These are phyloP conservation scores for Auxenochlorella pyrenoidosa DNA, from an alignment of 139 green algal species.

Conservation along the genomic window DNA sequence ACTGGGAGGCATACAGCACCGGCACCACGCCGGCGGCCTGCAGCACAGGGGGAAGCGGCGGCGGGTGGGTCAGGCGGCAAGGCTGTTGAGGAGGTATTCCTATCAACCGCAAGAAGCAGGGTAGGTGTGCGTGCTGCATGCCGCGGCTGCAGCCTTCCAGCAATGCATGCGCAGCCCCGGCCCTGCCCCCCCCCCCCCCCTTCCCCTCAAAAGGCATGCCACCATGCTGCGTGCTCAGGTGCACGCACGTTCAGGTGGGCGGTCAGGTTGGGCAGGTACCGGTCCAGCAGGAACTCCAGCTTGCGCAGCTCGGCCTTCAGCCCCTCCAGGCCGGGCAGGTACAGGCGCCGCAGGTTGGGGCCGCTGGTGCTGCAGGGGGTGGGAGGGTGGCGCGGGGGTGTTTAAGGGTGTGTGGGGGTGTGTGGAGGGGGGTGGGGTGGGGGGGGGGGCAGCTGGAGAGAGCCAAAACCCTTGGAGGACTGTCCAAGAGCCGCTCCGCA, in stretches of 20 bases:
- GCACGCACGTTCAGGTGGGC: slow-evolving; percentile 53
- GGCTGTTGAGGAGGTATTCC: background rate
- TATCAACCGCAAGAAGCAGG: too few species aligned
- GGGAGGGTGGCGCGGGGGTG: too few species aligned
- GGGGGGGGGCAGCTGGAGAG: too few species aligned
- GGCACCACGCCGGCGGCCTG: slow-evolving; percentile 75
- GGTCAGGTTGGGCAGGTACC: slow-evolving; percentile 55
- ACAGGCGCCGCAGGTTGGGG: slow-evolving; percentile 80
- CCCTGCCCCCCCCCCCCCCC: too few species aligned
- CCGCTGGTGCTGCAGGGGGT: slow-evolving; percentile 45
- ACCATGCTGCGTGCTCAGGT: background rate
- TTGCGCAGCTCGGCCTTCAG: slow-evolving; percentile 66
- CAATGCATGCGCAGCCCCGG: too few species aligned
- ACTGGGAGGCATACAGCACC: slow-evolving; percentile 90
- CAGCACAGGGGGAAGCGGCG: background rate
- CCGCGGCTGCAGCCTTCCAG: too few species aligned
- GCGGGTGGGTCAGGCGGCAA: background rate
- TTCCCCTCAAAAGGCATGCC: too few species aligned
- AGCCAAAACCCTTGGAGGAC: too few species aligned
- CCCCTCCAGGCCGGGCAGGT: slow-evolving; percentile 79
- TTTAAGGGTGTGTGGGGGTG: too few species aligned
- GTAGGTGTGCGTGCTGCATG: too few species aligned
- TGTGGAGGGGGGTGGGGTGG: background rate
- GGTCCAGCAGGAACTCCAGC: slow-evolving; percentile 63
- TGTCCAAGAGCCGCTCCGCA: too few species aligned